phyloP scores from a whole-genome alignment of 2,329 filamentous ascomycete genomes.

The Paraphaeosphaeria minitans region DNA sequence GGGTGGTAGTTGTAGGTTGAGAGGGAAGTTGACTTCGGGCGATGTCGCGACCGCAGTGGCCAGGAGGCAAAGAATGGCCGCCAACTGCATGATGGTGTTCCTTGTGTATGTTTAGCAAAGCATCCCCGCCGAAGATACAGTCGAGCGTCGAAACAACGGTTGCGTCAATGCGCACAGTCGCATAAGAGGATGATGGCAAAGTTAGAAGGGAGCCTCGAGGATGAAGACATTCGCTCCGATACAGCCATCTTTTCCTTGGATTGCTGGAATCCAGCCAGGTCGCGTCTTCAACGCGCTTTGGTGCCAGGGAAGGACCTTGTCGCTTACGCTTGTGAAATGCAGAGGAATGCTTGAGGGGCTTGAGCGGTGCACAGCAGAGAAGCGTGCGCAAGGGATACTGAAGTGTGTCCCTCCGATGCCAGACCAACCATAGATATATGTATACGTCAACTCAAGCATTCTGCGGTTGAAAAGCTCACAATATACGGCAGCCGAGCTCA shows the following conservation, averaged over 20 bases:
- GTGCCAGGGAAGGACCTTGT: slow-evolving; percentile 29
- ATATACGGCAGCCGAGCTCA: slow-evolving; percentile 54
- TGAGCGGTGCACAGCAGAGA: slow-evolving; percentile 19
- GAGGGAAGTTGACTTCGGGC: slow-evolving; percentile 64
- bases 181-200: slow-evolving; percentile 17
- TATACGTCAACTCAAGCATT: slow-evolving; percentile 16
- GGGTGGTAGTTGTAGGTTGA: slow-evolving; percentile 84
- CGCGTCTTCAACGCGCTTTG: slow-evolving; percentile 32
- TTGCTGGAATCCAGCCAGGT: slow-evolving; percentile 31
- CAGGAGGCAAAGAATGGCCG: slow-evolving; percentile 22
- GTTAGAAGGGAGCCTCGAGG: slow-evolving; percentile 22
- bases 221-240: slow-evolving; percentile 28
- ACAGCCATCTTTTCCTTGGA: slow-evolving; percentile 39
- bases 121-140: background rate
- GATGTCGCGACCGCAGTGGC: slow-evolving; percentile 27
- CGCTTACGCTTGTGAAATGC: slow-evolving; percentile 22
- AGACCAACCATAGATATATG: slow-evolving; percentile 16
- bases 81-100: slow-evolving; percentile 24
- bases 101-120: slow-evolving; percentile 18
- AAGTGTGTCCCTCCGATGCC: slow-evolving; percentile 26
- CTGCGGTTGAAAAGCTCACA: slow-evolving; percentile 38
- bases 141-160: slow-evolving; percentile 19
- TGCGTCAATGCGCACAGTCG: slow-evolving; percentile 22
- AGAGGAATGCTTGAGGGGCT: slow-evolving; percentile 35
- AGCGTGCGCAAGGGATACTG: slow-evolving; percentile 38